Conservation (phyloP, 176 grass and related monocot genomes). For the Calamus simplicifolius region DNA sequence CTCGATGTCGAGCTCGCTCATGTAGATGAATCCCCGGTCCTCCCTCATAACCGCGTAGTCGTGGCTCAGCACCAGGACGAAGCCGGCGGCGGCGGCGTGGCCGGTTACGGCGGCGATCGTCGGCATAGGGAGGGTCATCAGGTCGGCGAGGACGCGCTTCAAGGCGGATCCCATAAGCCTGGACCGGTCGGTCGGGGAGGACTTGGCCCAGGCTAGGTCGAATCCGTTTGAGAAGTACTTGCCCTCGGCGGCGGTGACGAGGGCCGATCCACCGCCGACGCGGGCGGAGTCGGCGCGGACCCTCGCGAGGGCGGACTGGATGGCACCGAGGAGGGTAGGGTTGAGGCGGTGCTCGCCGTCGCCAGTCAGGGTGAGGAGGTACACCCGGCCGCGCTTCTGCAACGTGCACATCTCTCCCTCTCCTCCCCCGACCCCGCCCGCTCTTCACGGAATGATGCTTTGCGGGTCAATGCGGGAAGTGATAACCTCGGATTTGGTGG, state of each 20-base stretch:
- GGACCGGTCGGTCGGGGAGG: constrained; percentile 14
- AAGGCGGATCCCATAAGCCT: constrained; percentile 15
- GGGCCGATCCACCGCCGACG: constrained; percentile 17
- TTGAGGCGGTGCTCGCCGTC: constrained; percentile 50
- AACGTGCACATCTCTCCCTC: constrained; percentile 26
- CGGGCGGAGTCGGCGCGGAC: constrained; percentile 21
- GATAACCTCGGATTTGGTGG: no score
- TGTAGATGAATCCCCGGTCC: constrained; percentile 68
- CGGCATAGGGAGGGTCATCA: constrained; percentile 64
- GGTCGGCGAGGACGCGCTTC: constrained; percentile 33
- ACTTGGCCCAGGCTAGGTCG: constrained; percentile 43
- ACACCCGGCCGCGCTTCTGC: constrained; percentile 43
- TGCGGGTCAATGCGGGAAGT: no score
- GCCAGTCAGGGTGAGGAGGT: constrained; percentile 58
- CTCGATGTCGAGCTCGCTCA: constrained; percentile 70
- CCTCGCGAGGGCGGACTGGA: constrained; percentile 36
- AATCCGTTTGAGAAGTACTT: constrained; percentile 89
- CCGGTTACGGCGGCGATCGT: constrained; percentile 64
- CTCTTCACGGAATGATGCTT: no score
- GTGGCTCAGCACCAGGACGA: constrained; percentile 47
- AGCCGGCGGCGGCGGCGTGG: constrained; percentile 46
- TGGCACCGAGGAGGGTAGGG: constrained; percentile 24
- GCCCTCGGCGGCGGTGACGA: constrained; percentile 53
- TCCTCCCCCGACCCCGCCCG: no score
- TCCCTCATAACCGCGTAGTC: constrained; percentile 64